Evolutionary conservation across 1,139 yeast species (phyloP).

Genomic region (Suhomyces taliae): DNA sequence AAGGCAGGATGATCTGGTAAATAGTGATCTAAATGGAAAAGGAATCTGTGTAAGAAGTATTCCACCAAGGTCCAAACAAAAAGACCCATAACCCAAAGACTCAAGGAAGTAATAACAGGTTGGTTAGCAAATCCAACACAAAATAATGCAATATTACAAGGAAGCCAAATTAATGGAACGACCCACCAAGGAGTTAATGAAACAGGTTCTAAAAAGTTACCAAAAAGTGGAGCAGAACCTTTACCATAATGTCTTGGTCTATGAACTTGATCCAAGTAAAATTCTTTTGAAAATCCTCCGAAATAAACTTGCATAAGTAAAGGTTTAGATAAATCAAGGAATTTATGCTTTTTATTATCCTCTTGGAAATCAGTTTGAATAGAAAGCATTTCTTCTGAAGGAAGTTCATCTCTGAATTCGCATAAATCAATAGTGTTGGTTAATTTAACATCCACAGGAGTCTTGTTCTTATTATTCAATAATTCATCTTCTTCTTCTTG

Average conservation of each 20-base stretch:
- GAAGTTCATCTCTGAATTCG: conserved; percentile 61
- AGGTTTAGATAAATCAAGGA: conserved; percentile 82
- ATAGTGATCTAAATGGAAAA: conserved; percentile 86
- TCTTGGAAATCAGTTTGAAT: conserved; percentile 74
- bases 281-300: conserved; percentile 76
- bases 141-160: conserved; percentile 60
- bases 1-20: conserved; percentile 79
- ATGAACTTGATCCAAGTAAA: conserved; percentile 93
- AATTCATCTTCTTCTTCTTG: conserved; percentile 44
- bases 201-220: conserved; percentile 49
- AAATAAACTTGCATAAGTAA: conserved; percentile 74
- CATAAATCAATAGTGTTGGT: conserved; percentile 25
- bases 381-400: conserved; percentile 68
- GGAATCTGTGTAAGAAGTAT: conserved; percentile 81
- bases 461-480: conserved; percentile 40
- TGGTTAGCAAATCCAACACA: conserved; percentile 42
- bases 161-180: conserved; percentile 87
- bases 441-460: conserved; percentile 45
- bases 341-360: conserved; percentile 77
- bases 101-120: conserved; percentile 34
- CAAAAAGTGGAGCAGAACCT: conserved; percentile 81
- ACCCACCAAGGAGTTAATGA: conserved; percentile 61
- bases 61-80: conserved; percentile 92
- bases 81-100: conserved; percentile 61
- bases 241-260: conserved; percentile 84